phyloP scores from a whole-genome alignment of 2,329 filamentous ascomycete genomes.

The Diatrype stigma region DNA sequence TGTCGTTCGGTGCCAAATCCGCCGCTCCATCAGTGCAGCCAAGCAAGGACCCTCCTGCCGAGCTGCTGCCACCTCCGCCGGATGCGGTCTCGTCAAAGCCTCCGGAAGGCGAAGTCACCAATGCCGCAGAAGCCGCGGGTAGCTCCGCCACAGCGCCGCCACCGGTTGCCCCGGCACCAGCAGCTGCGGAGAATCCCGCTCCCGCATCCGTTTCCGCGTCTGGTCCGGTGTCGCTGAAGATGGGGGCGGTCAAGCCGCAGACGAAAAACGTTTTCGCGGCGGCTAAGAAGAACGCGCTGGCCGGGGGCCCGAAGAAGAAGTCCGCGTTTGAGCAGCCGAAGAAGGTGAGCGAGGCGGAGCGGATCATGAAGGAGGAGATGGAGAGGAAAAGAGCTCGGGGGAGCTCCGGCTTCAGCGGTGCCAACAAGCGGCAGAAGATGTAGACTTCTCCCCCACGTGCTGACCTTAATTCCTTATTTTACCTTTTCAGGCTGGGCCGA shows the following conservation, averaged over 20 bases:
- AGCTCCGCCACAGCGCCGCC: conserved; percentile 2
- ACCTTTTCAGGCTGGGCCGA: neutral
- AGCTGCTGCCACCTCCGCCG: conserved; percentile 12
- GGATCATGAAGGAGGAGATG: conserved; percentile 84
- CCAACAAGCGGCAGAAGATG: conserved; percentile 50
- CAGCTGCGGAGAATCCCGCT: conserved; percentile 28
- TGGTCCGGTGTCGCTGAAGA: conserved; percentile 58
- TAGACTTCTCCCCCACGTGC: conserved; percentile 13
- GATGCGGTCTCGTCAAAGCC: conserved; percentile 16
- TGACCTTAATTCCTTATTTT: too few species aligned
- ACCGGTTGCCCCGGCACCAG: neutral
- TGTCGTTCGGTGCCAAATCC: conserved; percentile 58
- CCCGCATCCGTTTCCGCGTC: too few species aligned
- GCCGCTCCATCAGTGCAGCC: conserved; percentile 17
- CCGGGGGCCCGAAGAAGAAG: conserved; percentile 57
- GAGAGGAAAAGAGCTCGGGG: conserved; percentile 62
- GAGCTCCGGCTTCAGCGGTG: conserved; percentile 39
- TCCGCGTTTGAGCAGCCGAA: conserved; percentile 59
- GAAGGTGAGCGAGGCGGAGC: conserved; percentile 84
- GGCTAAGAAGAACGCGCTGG: conserved; percentile 65
- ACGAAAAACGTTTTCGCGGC: conserved; percentile 72
- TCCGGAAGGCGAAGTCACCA: conserved; percentile 8
- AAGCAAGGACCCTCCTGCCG: conserved; percentile 9
- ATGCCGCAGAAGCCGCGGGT: conserved; percentile 13
- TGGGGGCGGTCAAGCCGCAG: conserved; percentile 58